Conservation (phyloP, 2,329 filamentous ascomycete species). For the Trichophaea hybrida region DNA sequence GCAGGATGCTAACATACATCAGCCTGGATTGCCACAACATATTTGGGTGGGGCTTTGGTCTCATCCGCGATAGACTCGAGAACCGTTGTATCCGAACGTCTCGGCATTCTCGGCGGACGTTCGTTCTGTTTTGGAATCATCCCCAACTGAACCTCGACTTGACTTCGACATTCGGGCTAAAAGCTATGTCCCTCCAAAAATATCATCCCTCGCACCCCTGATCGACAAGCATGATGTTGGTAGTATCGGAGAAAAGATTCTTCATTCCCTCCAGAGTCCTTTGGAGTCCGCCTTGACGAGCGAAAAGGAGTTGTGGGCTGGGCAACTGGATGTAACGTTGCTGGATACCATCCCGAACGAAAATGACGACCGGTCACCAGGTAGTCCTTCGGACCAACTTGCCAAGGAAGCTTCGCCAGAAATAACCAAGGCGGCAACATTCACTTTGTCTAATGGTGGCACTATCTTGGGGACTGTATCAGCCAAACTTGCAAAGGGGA, state of each 20-base stretch:
- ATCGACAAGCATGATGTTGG: neutral
- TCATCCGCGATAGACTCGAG: constrained; percentile 41
- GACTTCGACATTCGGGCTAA: neutral
- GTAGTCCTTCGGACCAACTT: constrained; percentile 2
- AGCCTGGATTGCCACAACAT: constrained; percentile 50
- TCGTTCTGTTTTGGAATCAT: constrained; percentile 43
- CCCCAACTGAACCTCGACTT: constrained; percentile 19
- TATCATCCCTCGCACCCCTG: neutral
- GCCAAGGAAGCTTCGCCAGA: constrained; percentile 1
- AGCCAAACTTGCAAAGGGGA: neutral
- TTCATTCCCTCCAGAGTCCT: neutral
- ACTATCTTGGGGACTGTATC: neutral
- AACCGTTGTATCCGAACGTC: constrained; percentile 45
- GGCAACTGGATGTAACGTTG: neutral
- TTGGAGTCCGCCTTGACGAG: neutral
- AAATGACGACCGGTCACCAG: neutral
- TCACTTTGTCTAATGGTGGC: neutral
- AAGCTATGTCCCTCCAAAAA: neutral
- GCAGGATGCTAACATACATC: constrained; percentile 25
- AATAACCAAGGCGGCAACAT: neutral
- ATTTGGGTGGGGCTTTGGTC: constrained; percentile 41
- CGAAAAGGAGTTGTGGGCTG: neutral
- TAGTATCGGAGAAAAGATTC: neutral
- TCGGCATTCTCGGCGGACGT: constrained; percentile 39
- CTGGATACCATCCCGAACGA: neutral